These are phyloP conservation scores for Trypanosoma vivax DNA, from an alignment of 208 protist species.

Conservation along the genomic window DNA sequence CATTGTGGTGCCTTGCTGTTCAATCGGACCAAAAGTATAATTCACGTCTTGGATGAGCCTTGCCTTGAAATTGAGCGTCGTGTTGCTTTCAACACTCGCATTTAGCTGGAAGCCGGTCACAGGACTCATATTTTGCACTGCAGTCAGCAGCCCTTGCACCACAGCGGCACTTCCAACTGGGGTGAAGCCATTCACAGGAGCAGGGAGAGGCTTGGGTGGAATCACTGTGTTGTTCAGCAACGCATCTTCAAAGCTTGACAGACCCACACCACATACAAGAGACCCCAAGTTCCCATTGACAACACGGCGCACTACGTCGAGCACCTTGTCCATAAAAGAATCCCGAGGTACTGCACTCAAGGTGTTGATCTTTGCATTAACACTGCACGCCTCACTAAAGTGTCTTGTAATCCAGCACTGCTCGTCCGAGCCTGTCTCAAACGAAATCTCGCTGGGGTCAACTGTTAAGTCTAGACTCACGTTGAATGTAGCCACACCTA, in stretches of 20 bases:
- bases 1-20: no score
- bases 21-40: no score
- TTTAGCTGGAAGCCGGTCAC: slow-evolving; percentile 11
- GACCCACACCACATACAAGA: slow-evolving; percentile 17
- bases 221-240: slow-evolving; percentile 19
- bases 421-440: neutral
- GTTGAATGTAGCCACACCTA: neutral
- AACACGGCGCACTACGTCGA: slow-evolving; percentile 1
- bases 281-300: slow-evolving; percentile 10
- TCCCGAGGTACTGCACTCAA: slow-evolving; percentile 18
- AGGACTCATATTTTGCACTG: slow-evolving; percentile 13
- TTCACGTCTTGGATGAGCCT: slow-evolving; percentile 12
- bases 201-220: slow-evolving; percentile 11
- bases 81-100: neutral
- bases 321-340: slow-evolving; percentile 13
- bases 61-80: slow-evolving; percentile 14
- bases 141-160: slow-evolving; percentile 14
- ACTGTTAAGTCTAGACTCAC: neutral
- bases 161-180: slow-evolving; percentile 9
- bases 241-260: slow-evolving; percentile 8
- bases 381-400: slow-evolving; percentile 7
- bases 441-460: neutral
- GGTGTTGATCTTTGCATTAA: slow-evolving; percentile 8
- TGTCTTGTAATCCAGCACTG: neutral
- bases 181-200: slow-evolving; percentile 4